Percentiles rank a stretch among this genome's conserved stretches.
Evolutionary conservation across 2,329 filamentous ascomycete genomes (phyloP).

Genomic region (Leptographium radiaticola): DNA sequence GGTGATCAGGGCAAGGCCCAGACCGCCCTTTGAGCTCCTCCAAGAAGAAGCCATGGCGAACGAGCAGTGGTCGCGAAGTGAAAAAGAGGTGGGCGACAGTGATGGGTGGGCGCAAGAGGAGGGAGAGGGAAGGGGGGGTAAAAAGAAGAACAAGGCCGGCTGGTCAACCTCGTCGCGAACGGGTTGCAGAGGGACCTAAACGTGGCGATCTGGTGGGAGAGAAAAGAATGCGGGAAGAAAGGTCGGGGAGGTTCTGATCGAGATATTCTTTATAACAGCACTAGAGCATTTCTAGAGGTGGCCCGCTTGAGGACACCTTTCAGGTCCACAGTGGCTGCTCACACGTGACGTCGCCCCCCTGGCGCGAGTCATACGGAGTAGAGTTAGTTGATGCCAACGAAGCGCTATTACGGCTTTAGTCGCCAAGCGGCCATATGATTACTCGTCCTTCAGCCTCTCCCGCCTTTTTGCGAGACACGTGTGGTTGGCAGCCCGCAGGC

Average conservation of each 20-base stretch:
- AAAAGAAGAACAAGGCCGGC: conserved; percentile 3
- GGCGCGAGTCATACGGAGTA: background rate
- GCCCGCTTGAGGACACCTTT: conserved; percentile 14
- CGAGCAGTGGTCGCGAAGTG: background rate
- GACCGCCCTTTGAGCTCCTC: conserved; percentile 17
- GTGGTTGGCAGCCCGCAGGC: no score
- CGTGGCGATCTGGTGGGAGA: background rate
- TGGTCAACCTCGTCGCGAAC: background rate
- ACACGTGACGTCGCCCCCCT: conserved; percentile 1
- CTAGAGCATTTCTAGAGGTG: conserved; percentile 8
- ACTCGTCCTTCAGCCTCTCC: no score
- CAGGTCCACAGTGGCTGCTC: conserved; percentile 4
- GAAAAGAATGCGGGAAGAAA: background rate
- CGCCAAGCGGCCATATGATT: no score
- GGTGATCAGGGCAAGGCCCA: conserved; percentile 79
- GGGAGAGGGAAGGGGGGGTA: background rate
- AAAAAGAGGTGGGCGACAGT: background rate
- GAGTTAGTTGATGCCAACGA: no score
- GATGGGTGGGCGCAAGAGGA: background rate
- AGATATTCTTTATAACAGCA: conserved; percentile 3
- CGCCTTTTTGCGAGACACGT: no score
- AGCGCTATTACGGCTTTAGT: no score
- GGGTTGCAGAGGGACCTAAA: background rate
- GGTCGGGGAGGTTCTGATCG: background rate
- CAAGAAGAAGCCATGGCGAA: conserved; percentile 11